phyloP scores from a whole-genome alignment of 768 basidiomycete species.

The Lactarius sp. region DNA sequence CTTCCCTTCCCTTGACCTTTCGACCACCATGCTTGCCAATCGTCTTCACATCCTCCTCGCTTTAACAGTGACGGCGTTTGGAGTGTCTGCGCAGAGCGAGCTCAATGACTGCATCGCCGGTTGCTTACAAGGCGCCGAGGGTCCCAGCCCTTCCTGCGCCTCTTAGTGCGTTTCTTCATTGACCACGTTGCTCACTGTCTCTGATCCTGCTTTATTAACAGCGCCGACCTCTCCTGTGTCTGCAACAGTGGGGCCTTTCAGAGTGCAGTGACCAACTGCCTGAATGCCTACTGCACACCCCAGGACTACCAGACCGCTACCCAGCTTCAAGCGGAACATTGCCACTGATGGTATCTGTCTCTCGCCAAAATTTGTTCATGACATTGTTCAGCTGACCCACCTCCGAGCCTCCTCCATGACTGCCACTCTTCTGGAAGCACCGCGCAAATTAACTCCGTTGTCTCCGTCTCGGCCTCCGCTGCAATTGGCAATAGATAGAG shows the following conservation, averaged over 20 bases:
- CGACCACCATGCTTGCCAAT: background rate
- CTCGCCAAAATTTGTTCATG: background rate
- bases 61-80: background rate
- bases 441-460: background rate
- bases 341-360: conserved; percentile 25
- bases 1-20: background rate
- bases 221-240: conserved; percentile 37
- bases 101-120: background rate
- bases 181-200: background rate
- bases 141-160: background rate
- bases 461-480: background rate
- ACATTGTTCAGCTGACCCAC: background rate
- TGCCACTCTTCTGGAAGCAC: background rate
- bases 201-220: background rate
- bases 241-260: conserved; percentile 40
- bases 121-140: background rate
- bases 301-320: conserved; percentile 31
- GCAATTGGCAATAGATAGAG: background rate
- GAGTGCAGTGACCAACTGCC: conserved; percentile 31
- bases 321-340: conserved; percentile 32
- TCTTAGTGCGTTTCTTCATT: background rate
- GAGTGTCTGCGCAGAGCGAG: background rate
- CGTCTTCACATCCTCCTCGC: background rate
- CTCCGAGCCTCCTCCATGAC: background rate
- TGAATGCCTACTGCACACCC: conserved; percentile 34